A percentile compares a stretch with the other conserved stretches of the same genome.
Conservation (phyloP, 345 rosid genomes). For the Populus alba region DNA sequence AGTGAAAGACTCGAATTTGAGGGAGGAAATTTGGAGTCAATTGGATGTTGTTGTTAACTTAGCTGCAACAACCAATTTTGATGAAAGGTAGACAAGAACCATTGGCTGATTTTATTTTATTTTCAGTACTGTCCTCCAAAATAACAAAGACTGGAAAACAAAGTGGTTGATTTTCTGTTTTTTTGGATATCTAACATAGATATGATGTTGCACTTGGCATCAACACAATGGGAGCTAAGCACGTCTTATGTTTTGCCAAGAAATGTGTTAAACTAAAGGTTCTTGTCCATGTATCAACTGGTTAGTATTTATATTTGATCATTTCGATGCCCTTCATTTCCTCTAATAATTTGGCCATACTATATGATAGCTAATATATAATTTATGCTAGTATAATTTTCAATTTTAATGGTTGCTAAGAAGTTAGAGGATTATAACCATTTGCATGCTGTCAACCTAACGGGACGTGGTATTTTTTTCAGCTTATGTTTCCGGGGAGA, state of each 20-base stretch:
- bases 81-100: conserved; percentile 33
- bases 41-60: conserved; percentile 35
- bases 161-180: not conserved
- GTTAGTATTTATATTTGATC: conserved; percentile 6
- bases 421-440: no score
- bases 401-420: no score
- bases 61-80: conserved; percentile 47
- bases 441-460: no score
- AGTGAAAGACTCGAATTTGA: conserved; percentile 17
- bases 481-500: conserved; percentile 26
- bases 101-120: not conserved
- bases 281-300: conserved; percentile 49
- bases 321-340: not conserved
- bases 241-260: conserved; percentile 52
- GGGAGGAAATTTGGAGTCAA: conserved; percentile 28
- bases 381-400: no score
- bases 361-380: not conserved
- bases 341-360: not conserved
- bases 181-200: conserved; percentile 10
- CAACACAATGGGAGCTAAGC: conserved; percentile 58
- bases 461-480: not conserved
- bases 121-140: not conserved
- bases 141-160: not conserved
- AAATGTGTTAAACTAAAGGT: conserved; percentile 46
- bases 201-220: conserved; percentile 54